These are phyloP conservation scores for Aspergillus pseudoviridinutans DNA, from an alignment of 2,329 filamentous ascomycete genomes.

Conservation along the genomic window DNA sequence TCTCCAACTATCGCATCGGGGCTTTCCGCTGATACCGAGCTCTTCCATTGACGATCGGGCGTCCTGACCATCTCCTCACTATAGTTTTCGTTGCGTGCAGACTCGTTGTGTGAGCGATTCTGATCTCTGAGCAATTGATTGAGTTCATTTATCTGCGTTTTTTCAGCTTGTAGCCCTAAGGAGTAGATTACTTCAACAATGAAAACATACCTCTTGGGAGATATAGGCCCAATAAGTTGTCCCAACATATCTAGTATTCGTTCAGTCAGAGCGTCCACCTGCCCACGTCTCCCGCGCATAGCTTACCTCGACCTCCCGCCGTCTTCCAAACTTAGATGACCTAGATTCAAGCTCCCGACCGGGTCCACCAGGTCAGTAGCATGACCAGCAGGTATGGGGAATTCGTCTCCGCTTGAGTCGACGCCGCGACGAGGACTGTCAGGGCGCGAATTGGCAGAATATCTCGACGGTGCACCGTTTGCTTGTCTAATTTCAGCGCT, in stretches of 20 bases:
- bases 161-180: conserved; percentile 7
- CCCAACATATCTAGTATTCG: conserved; percentile 37
- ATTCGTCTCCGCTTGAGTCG: conserved; percentile 38
- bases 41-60: conserved; percentile 17
- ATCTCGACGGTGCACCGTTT: conserved; percentile 12
- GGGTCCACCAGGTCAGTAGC: conserved; percentile 42
- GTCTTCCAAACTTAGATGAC: conserved; percentile 42
- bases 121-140: conserved; percentile 43
- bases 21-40: conserved; percentile 11
- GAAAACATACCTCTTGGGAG: conserved; percentile 35
- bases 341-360: conserved; percentile 38
- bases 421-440: conserved; percentile 31
- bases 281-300: background rate
- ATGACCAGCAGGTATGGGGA: conserved; percentile 40
- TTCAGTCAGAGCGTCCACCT: background rate
- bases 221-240: conserved; percentile 47
- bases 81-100: conserved; percentile 16
- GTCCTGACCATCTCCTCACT: conserved; percentile 18
- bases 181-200: background rate
- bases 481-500: conserved; percentile 16
- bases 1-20: conserved; percentile 5
- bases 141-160: conserved; percentile 40
- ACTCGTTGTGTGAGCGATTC: conserved; percentile 31
- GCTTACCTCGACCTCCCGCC: conserved; percentile 42
- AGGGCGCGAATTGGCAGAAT: conserved; percentile 17